Conservation (phyloP, 148 eudicot genomes). For the Cornus suecica region DNA sequence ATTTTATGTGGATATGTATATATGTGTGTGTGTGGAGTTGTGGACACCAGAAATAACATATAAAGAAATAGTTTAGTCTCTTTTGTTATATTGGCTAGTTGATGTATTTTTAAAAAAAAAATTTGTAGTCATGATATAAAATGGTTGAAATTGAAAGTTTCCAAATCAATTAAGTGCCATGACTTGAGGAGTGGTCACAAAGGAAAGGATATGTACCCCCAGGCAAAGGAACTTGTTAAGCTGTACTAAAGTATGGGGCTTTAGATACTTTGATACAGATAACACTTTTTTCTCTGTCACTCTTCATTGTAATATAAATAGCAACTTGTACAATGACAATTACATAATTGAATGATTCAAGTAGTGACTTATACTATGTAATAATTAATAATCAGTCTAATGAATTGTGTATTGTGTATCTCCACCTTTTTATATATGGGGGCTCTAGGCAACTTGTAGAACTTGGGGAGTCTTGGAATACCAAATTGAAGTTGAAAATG, state of each 20-base stretch:
- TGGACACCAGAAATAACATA: too few species aligned
- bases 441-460: background rate
- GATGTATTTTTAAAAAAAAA: too few species aligned
- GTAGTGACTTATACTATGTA: background rate
- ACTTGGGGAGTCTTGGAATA: background rate
- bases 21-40: too few species aligned
- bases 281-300: background rate
- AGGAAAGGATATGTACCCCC: slow-evolving; percentile 24
- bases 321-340: too few species aligned
- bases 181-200: slow-evolving; percentile 18
- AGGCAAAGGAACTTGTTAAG: slow-evolving; percentile 10
- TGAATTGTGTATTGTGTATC: background rate
- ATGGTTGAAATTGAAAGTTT: background rate
- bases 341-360: too few species aligned
- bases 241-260: background rate
- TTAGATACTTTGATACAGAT: background rate
- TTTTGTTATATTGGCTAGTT: background rate
- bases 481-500: slow-evolving; percentile 1
- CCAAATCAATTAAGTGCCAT: slow-evolving; percentile 4
- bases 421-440: background rate
- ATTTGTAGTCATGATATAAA: background rate
- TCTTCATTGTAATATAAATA: too few species aligned
- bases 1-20: too few species aligned
- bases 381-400: background rate
- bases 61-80: background rate